phyloP scores from a whole-genome alignment of 1,284 basidiomycete genomes.

The Malassezia sympodialis region DNA sequence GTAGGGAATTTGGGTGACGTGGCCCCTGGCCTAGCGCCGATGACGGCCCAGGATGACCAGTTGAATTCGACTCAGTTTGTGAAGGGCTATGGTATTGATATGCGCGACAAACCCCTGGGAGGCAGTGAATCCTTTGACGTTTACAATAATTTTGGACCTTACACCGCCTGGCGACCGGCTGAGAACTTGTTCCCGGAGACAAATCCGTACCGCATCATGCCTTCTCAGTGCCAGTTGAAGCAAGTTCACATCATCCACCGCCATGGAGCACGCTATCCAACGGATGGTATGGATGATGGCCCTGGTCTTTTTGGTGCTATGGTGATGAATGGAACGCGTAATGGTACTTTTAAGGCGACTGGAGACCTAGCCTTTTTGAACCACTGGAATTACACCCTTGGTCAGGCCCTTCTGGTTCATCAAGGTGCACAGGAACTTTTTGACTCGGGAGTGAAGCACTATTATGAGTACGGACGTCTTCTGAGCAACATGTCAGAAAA shows the following conservation, averaged over 20 bases:
- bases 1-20: conserved; percentile 30
- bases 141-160: conserved; percentile 27
- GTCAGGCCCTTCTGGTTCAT: conserved; percentile 64
- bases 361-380: conserved; percentile 65
- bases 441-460: conserved; percentile 38
- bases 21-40: conserved; percentile 26
- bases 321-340: conserved; percentile 1
- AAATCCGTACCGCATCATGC: conserved; percentile 8
- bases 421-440: conserved; percentile 66
- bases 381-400: conserved; percentile 54
- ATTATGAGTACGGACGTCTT: conserved; percentile 44
- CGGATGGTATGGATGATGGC: conserved; percentile 10
- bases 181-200: conserved; percentile 15
- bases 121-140: conserved; percentile 22
- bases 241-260: conserved; percentile 43
- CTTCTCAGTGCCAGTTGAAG: conserved; percentile 23
- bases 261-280: conserved; percentile 43
- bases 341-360: conserved; percentile 43
- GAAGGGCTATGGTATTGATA: conserved; percentile 21
- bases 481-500: conserved; percentile 28
- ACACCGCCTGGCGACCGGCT: conserved; percentile 7
- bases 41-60: conserved; percentile 30
- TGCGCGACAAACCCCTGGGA: conserved; percentile 21
- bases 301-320: not conserved
- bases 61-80: conserved; percentile 15